Conservation (phyloP, 2,329 filamentous ascomycete species). For the Trichoderma sp. region DNA sequence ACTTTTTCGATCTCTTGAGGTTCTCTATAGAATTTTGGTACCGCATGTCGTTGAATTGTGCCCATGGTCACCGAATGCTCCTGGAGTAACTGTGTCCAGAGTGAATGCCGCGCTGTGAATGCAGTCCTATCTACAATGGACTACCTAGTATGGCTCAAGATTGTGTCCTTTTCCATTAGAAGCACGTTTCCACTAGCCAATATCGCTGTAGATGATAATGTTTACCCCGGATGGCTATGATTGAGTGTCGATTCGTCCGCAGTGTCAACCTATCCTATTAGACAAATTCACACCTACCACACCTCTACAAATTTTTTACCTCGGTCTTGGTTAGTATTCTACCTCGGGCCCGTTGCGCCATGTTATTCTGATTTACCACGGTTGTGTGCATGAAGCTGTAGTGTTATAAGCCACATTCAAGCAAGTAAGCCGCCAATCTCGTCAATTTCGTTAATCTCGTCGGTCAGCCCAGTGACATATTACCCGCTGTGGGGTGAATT, state of each 20-base stretch:
- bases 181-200: not conserved
- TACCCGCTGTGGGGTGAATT: not conserved
- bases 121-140: not conserved
- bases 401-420: not conserved
- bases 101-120: not conserved
- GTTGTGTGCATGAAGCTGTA: not conserved
- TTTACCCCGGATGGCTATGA: not conserved
- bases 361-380: not conserved
- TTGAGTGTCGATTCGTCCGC: not conserved
- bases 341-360: not conserved
- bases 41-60: not conserved
- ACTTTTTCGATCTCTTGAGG: rapidly evolving
- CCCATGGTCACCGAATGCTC: not conserved
- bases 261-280: not conserved
- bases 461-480: not conserved
- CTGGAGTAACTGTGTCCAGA: not conserved
- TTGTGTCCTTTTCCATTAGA: not conserved
- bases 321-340: not conserved
- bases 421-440: not conserved
- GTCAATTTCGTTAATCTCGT: not conserved
- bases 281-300: no score
- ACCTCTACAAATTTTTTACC: not conserved
- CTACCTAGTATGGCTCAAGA: not conserved
- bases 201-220: no score
- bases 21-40: not conserved